Conservation (phyloP, 208 protist species). For the Porcisia hertigi region DNA sequence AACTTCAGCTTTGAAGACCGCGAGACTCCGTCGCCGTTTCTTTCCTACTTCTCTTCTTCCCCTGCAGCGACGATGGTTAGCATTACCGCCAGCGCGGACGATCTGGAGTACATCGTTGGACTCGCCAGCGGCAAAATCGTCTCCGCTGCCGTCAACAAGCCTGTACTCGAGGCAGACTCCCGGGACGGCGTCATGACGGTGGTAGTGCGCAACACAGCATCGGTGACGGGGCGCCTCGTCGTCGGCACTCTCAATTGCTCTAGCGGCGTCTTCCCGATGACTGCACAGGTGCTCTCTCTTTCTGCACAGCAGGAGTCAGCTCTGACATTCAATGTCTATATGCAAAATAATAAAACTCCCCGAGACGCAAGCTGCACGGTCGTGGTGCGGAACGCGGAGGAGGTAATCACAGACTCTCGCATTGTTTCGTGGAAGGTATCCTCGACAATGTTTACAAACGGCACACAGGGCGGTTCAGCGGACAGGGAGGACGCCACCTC, state of each 20-base stretch:
- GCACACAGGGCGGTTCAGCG: slow-evolving; percentile 52
- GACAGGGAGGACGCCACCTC: neutral
- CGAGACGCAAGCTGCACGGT: slow-evolving; percentile 46
- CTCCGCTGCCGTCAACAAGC: slow-evolving; percentile 33
- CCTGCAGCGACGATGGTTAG: slow-evolving; percentile 64
- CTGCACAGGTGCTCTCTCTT: slow-evolving; percentile 54
- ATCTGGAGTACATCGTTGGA: slow-evolving; percentile 70
- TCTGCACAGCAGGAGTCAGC: slow-evolving; percentile 18
- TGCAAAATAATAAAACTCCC: slow-evolving; percentile 31
- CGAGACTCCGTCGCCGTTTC: slow-evolving; percentile 37
- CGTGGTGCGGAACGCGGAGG: slow-evolving; percentile 48
- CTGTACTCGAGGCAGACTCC: slow-evolving; percentile 35
- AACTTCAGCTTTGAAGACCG: slow-evolving; percentile 38
- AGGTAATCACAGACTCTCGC: slow-evolving; percentile 41
- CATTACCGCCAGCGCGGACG: slow-evolving; percentile 73
- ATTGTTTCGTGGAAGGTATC: slow-evolving; percentile 38
- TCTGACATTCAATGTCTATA: slow-evolving; percentile 48
- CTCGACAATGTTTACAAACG: slow-evolving; percentile 39
- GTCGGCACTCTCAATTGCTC: slow-evolving; percentile 52
- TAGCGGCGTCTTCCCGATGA: slow-evolving; percentile 54
- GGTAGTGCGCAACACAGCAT: slow-evolving; percentile 66
- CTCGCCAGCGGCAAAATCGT: slow-evolving; percentile 70
- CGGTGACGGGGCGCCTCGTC: slow-evolving; percentile 52
- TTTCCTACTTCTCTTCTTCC: slow-evolving; percentile 49
- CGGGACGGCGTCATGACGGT: slow-evolving; percentile 57